phyloP scores from a whole-genome alignment of 1,284 basidiomycete species.

The Puccinia sorghi region DNA sequence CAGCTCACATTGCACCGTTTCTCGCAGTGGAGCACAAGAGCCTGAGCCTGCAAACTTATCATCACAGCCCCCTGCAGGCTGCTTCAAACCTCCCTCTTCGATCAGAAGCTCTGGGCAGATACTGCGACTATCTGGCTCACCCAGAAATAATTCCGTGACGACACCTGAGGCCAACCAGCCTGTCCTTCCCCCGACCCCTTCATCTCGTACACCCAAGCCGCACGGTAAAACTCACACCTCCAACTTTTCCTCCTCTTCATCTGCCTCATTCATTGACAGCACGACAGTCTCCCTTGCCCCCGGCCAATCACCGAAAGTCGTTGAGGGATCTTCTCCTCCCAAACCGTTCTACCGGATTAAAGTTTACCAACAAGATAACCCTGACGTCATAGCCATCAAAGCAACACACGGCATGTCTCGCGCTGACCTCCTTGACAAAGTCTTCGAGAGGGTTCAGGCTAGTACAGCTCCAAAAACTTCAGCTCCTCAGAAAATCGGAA shows the following conservation, averaged over 20 bases:
- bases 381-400: conserved; percentile 95
- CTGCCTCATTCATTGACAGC: conserved; percentile 51
- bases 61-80: conserved; percentile 47
- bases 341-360: conserved; percentile 89
- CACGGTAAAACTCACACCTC: conserved; percentile 42
- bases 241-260: conserved; percentile 52
- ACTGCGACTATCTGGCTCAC: conserved; percentile 32
- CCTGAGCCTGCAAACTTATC: conserved; percentile 69
- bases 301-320: conserved; percentile 46
- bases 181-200: conserved; percentile 17
- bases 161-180: background rate
- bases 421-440: conserved; percentile 83
- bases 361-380: conserved; percentile 85
- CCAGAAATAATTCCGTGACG: background rate
- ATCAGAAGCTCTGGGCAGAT: conserved; percentile 52
- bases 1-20: background rate
- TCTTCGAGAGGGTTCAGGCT: conserved; percentile 70
- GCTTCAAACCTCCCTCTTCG: conserved; percentile 54
- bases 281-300: conserved; percentile 11
- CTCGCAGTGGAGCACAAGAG: conserved; percentile 42
- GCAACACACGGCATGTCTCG: conserved; percentile 90
- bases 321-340: conserved; percentile 69
- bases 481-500: background rate
- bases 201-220: conserved; percentile 50
- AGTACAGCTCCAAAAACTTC: background rate